phyloP scores from a whole-genome alignment of 306 rosid species.

The Mimosa pudica region DNA sequence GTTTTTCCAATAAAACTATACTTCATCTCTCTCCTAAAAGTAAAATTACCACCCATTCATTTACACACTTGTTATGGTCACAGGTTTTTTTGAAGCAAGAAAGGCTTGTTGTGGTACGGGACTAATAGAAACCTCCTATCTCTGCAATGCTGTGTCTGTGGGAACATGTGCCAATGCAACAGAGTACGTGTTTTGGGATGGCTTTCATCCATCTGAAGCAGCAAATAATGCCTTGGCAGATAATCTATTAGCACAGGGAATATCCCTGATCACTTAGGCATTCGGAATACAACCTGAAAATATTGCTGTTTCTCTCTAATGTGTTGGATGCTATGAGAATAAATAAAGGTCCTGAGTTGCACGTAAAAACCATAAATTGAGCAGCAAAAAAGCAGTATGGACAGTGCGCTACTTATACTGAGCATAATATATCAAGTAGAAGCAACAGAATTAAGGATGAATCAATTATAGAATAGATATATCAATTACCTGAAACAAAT shows the following conservation, averaged over 20 bases:
- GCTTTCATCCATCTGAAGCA: slow-evolving; percentile 67
- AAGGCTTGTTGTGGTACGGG: slow-evolving; percentile 77
- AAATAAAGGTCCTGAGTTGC: not conserved
- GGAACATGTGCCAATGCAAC: slow-evolving; percentile 66
- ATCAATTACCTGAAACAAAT: slow-evolving; percentile 46
- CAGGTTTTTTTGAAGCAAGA: slow-evolving; percentile 60
- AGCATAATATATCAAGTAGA: slow-evolving; percentile 25
- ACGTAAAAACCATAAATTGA: not conserved
- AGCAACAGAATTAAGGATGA: slow-evolving; percentile 23
- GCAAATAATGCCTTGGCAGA: slow-evolving; percentile 61
- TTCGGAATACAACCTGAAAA: not conserved
- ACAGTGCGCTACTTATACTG: slow-evolving; percentile 27
- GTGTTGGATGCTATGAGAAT: not conserved
- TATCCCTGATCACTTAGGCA: slow-evolving; percentile 29
- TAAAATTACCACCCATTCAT: not conserved
- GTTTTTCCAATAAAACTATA: not conserved
- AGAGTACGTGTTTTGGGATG: slow-evolving; percentile 65
- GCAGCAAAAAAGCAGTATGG: slow-evolving; percentile 1
- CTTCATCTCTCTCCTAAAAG: not conserved
- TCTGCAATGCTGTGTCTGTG: slow-evolving; percentile 51
- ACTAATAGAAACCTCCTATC: slow-evolving; percentile 56
- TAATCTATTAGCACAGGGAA: slow-evolving; percentile 52
- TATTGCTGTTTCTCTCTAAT: slow-evolving; percentile 13
- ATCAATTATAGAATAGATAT: slow-evolving; percentile 19
- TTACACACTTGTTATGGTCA: slow-evolving; percentile 2